A percentile compares a stretch with the other conserved stretches of the same genome.
Conservation (phyloP, 768 basidiomycete species). For the Podaxis sp. region DNA sequence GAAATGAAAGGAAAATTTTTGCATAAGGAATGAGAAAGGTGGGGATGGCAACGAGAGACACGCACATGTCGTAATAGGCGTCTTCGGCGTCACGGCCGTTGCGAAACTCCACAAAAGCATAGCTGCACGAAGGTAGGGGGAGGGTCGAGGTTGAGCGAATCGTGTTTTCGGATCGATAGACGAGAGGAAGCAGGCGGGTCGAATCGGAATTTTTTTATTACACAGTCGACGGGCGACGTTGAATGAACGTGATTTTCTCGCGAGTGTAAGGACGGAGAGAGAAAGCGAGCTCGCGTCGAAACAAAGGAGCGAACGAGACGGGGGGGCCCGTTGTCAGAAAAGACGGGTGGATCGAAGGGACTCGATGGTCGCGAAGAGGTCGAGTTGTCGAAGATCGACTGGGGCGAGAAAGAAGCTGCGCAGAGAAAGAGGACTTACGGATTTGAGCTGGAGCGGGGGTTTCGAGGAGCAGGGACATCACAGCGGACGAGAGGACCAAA, state of each 20-base stretch:
- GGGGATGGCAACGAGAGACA: neutral
- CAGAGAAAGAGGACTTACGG: conserved; percentile 63
- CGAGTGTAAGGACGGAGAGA: conserved; percentile 5
- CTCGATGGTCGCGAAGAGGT: conserved; percentile 1
- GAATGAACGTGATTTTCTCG: neutral
- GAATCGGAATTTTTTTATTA: neutral
- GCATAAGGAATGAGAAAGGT: neutral
- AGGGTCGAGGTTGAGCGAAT: conserved; percentile 26
- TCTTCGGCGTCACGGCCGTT: conserved; percentile 36
- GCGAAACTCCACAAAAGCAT: conserved; percentile 38
- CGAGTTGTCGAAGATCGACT: conserved; percentile 17
- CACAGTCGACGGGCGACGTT: conserved; percentile 1
- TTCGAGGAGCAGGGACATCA: conserved; percentile 86
- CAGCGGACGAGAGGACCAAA: conserved; percentile 84
- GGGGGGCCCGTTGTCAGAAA: neutral
- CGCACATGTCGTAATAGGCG: conserved; percentile 37
- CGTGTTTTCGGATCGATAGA: conserved; percentile 16
- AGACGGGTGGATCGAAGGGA: conserved; percentile 28
- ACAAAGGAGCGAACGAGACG: neutral
- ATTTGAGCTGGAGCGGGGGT: conserved; percentile 68
- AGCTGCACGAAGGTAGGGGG: conserved; percentile 33
- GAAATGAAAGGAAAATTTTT: neutral
- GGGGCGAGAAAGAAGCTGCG: conserved; percentile 17
- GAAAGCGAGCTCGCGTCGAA: conserved; percentile 13
- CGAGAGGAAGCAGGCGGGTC: conserved; percentile 5